These are phyloP conservation scores for Ustilago nuda DNA, from an alignment of 1,284 basidiomycete species.

Conservation along the genomic window DNA sequence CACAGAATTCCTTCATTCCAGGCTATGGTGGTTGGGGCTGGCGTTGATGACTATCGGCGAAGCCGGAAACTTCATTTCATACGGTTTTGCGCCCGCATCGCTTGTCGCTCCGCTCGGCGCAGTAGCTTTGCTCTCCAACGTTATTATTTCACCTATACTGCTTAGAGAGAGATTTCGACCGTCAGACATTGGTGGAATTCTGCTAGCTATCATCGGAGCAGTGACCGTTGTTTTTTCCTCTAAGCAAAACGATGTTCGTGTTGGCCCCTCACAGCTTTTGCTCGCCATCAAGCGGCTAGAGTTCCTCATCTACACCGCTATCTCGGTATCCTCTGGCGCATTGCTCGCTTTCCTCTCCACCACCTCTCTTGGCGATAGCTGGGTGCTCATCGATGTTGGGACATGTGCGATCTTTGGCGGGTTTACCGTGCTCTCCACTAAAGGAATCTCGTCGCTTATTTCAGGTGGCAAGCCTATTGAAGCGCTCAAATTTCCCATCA, in stretches of 20 bases:
- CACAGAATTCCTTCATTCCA: constrained; percentile 60
- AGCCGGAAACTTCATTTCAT: constrained; percentile 84
- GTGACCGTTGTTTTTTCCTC: constrained; percentile 82
- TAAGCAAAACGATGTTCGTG: constrained; percentile 70
- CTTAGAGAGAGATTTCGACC: constrained; percentile 71
- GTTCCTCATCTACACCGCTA: constrained; percentile 61
- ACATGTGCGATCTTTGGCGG: constrained; percentile 86
- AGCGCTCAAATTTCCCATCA: constrained; percentile 60
- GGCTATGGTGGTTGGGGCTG: constrained; percentile 94
- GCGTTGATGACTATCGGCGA: constrained; percentile 91
- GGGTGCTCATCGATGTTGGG: constrained; percentile 87
- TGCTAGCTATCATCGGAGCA: constrained; percentile 64
- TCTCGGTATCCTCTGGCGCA: constrained; percentile 34
- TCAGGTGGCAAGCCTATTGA: constrained; percentile 49
- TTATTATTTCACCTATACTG: constrained; percentile 89
- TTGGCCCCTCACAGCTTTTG: constrained; percentile 56
- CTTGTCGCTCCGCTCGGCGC: constrained; percentile 95
- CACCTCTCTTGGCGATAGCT: constrained; percentile 77
- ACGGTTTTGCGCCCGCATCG: constrained; percentile 88
- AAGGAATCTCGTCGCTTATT: constrained; percentile 84
- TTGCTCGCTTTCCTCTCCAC: constrained; percentile 66
- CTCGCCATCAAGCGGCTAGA: constrained; percentile 54
- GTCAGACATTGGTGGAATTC: constrained; percentile 83
- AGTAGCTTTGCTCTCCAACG: constrained; percentile 86
- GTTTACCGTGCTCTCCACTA: constrained; percentile 88